A percentile compares a stretch with the other conserved stretches of the same genome.
Conservation (phyloP, 2,329 filamentous ascomycete species). For the Ilyonectria mors-panacis region DNA sequence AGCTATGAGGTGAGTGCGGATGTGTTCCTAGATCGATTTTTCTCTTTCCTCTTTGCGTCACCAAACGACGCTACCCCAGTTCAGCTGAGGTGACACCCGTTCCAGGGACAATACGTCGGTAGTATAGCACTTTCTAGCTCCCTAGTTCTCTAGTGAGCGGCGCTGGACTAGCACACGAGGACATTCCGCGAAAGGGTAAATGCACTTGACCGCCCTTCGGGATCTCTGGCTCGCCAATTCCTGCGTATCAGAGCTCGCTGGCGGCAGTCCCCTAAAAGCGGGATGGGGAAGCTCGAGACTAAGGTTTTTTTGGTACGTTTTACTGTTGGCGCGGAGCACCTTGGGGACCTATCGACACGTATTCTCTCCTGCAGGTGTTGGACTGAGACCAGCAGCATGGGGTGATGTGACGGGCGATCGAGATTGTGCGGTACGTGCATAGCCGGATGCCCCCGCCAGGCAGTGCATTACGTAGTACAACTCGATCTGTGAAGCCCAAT, state of each 20-base stretch:
- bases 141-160: constrained; percentile 10
- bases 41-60: not conserved
- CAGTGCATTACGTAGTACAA: not conserved
- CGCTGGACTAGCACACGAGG: constrained; percentile 14
- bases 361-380: constrained; percentile 4
- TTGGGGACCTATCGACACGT: constrained; percentile 12
- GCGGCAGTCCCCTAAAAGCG: constrained; percentile 10
- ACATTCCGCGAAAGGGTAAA: constrained; percentile 24
- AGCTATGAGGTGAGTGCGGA: not conserved
- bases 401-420: constrained; percentile 15
- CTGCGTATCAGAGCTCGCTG: constrained; percentile 18
- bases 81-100: constrained; percentile 43
- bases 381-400: constrained; percentile 26
- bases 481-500: not conserved
- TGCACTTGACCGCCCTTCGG: constrained; percentile 24
- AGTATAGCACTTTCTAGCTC: constrained; percentile 17
- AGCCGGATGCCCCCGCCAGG: not conserved
- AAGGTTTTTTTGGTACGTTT: constrained; percentile 11
- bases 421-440: constrained; percentile 4
- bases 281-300: constrained; percentile 14
- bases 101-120: constrained; percentile 31
- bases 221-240: not conserved
- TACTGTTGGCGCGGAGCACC: not conserved
- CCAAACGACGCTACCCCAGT: constrained; percentile 30
- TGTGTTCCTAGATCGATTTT: not conserved